Conservation (phyloP, 202 grass and related monocot genomes). For the Tripidium arundinaceum region DNA sequence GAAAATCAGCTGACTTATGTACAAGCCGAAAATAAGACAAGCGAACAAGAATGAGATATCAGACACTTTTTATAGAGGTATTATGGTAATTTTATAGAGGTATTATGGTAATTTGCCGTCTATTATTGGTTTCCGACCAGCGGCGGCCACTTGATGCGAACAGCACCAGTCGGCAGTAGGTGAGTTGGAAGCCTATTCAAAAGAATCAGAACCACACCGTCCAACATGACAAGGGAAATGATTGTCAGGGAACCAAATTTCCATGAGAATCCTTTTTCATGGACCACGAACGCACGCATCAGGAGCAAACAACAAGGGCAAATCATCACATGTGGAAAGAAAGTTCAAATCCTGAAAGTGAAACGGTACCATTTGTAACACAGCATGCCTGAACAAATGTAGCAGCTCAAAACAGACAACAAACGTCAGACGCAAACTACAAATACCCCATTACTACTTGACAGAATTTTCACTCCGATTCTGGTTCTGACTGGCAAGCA, state of each 20-base stretch:
- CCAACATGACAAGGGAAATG: background rate
- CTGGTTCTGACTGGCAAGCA: conserved; percentile 55
- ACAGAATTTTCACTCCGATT: conserved; percentile 32
- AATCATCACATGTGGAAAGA: background rate
- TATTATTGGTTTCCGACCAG: no score
- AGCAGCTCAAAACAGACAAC: background rate
- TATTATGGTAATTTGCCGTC: no score
- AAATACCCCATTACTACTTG: background rate
- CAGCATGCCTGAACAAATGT: background rate
- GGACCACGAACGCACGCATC: background rate
- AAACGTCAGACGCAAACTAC: background rate
- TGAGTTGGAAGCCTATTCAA: background rate
- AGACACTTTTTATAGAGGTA: no score
- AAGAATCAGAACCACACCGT: background rate
- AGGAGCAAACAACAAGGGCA: background rate
- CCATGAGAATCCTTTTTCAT: background rate
- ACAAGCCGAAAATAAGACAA: no score
- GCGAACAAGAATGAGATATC: no score
- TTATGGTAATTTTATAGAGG: no score
- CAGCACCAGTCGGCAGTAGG: background rate
- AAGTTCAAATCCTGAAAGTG: background rate
- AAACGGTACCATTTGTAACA: background rate
- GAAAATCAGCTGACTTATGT: no score
- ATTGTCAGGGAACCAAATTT: conserved; percentile 4
- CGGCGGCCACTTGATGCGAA: background rate